A percentile compares a stretch with the other conserved stretches of the same genome.
Evolutionary conservation across 345 rosid genomes (phyloP).

Genomic region (Sapria himalayana): DNA sequence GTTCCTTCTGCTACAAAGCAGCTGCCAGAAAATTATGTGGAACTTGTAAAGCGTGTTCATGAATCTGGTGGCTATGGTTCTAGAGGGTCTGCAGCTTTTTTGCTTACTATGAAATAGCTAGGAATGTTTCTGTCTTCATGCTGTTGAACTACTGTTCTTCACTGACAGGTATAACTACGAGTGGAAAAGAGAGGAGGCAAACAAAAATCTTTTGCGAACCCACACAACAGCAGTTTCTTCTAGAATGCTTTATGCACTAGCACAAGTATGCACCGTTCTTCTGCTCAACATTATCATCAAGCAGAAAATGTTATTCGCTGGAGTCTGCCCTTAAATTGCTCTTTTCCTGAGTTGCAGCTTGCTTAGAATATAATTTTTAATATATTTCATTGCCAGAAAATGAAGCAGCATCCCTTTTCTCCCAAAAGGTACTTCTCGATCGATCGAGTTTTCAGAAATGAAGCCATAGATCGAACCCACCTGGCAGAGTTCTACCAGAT

Average conservation of each 20-base stretch:
- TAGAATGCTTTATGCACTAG: conserved; percentile 70
- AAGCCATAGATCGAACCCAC: conserved; percentile 89
- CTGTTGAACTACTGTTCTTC: not conserved
- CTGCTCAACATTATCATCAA: not conserved
- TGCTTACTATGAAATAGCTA: conserved; percentile 1
- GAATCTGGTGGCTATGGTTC: conserved; percentile 88
- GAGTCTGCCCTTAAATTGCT: not conserved
- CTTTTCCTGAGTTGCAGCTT: not conserved
- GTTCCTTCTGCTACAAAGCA: conserved; percentile 61
- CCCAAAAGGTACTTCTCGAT: conserved; percentile 88
- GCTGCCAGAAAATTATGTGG: conserved; percentile 77
- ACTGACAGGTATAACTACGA: conserved; percentile 52
- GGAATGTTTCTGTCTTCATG: not conserved
- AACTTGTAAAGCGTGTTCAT: conserved; percentile 53
- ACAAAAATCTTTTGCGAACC: conserved; percentile 81
- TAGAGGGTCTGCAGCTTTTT: conserved; percentile 36
- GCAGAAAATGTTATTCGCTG: too few species aligned
- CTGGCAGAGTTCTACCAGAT: conserved; percentile 96
- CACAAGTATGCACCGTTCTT: conserved; percentile 36
- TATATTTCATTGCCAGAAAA: too few species aligned
- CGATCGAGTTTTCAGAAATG: conserved; percentile 95
- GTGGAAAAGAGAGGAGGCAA: conserved; percentile 94
- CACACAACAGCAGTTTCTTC: conserved; percentile 93
- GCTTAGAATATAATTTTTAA: too few species aligned
- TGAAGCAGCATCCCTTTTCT: conserved; percentile 32